Percentiles rank a stretch among this genome's conserved stretches.
These are phyloP conservation scores for Rubus parviflorus DNA, from an alignment of 306 rosid species.

Conservation along the genomic window DNA sequence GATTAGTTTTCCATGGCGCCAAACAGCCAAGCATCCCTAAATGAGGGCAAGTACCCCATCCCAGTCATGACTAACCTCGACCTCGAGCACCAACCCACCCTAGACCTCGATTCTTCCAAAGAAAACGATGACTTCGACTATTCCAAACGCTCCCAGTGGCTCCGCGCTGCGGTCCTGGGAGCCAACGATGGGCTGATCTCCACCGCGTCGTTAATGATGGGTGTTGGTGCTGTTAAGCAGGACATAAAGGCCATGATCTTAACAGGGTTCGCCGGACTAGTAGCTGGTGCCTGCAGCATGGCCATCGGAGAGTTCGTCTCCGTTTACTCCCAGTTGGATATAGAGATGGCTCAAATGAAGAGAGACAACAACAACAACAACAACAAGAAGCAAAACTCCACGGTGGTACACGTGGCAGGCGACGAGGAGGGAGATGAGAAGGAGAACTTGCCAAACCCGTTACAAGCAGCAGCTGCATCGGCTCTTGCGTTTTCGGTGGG, in stretches of 20 bases:
- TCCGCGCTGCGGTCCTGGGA: conserved; percentile 85
- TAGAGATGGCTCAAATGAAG: conserved; percentile 67
- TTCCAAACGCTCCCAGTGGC: conserved; percentile 91
- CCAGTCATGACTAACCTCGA: conserved; percentile 33
- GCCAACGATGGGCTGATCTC: conserved; percentile 95
- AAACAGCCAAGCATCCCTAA: conserved; percentile 36
- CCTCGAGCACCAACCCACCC: conserved; percentile 52
- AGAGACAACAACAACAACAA: conserved; percentile 42
- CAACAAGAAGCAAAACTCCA: not conserved
- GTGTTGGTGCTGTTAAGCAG: conserved; percentile 85
- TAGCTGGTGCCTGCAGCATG: conserved; percentile 95
- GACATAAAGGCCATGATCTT: conserved; percentile 85
- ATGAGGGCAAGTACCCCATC: conserved; percentile 30
- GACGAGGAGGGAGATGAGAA: conserved; percentile 27
- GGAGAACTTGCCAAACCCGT: conserved; percentile 71
- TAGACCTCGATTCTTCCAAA: conserved; percentile 33
- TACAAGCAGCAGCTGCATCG: conserved; percentile 87
- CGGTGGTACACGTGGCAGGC: no score
- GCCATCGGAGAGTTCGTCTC: conserved; percentile 97
- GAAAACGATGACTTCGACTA: conserved; percentile 53
- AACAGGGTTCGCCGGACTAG: conserved; percentile 78
- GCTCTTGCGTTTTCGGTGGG: conserved; percentile 82
- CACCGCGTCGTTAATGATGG: conserved; percentile 92
- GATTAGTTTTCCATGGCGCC: conserved; percentile 36
- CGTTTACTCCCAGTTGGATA: conserved; percentile 83